Conservation (phyloP, 768 basidiomycete genomes). For the Strobilomyces confusus region DNA sequence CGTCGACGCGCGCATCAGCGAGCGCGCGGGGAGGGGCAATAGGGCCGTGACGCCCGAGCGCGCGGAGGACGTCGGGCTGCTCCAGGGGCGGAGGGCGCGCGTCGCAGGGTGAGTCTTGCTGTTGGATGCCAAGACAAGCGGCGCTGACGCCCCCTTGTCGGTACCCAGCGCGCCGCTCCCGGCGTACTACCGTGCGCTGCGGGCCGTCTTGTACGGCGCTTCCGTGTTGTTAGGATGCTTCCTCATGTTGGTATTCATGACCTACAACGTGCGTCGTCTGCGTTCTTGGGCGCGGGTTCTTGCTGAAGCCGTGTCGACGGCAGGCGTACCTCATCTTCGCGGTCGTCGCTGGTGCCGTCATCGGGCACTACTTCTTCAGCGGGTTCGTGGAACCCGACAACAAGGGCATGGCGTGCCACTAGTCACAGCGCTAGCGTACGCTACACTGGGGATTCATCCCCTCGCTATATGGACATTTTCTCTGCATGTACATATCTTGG, state of each 20-base stretch:
- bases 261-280: constrained; percentile 72
- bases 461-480: background rate
- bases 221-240: constrained; percentile 80
- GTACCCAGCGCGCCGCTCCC: constrained; percentile 4
- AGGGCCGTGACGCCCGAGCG: constrained; percentile 44
- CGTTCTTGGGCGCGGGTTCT: background rate
- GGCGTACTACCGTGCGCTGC: constrained; percentile 42
- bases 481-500: no score
- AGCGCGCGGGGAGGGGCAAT: constrained; percentile 43
- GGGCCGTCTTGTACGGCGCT: constrained; percentile 70
- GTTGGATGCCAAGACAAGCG: background rate
- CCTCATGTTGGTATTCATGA: constrained; percentile 96
- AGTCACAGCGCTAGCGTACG: constrained; percentile 9
- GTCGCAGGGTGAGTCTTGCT: background rate
- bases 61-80: constrained; percentile 51
- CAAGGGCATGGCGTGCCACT: constrained; percentile 83
- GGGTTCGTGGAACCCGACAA: constrained; percentile 57
- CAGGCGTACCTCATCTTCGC: constrained; percentile 86
- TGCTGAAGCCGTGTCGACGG: background rate
- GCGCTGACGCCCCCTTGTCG: background rate
- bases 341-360: constrained; percentile 74
- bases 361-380: constrained; percentile 80
- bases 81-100: constrained; percentile 40
- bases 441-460: background rate
- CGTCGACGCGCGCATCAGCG: constrained; percentile 58